A percentile compares a stretch with the other conserved stretches of the same genome.
Evolutionary conservation across 441 rosid species (phyloP).

Genomic region (Macaranga tanarius): DNA sequence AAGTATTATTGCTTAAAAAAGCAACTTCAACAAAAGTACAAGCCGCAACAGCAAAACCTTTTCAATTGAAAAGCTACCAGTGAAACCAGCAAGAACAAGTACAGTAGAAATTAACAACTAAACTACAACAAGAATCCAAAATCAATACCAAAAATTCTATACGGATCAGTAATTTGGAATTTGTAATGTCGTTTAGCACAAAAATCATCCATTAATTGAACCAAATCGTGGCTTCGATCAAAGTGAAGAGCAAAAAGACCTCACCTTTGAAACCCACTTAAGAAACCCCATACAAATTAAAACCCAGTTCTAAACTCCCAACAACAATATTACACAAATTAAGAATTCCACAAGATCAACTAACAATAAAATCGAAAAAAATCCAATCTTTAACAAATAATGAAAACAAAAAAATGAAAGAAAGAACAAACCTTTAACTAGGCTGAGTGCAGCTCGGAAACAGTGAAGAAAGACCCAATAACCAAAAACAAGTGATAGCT

Average conservation of each 20-base stretch:
- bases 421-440: constrained; percentile 29
- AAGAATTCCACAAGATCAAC: constrained; percentile 6
- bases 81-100: not conserved
- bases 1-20: not conserved
- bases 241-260: not conserved
- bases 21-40: not conserved
- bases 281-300: not conserved
- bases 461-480: not conserved
- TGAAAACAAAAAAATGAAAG: not conserved
- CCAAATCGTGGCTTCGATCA: not conserved
- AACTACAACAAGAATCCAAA: too few relatives aligned
- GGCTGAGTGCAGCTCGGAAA: constrained; percentile 4
- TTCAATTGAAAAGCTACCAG: not conserved
- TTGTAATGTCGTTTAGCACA: not conserved
- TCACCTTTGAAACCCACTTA: not conserved
- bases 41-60: constrained; percentile 1
- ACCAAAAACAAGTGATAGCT: not conserved
- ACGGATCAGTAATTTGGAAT: not conserved
- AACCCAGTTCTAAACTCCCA: constrained; percentile 9
- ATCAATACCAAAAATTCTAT: too few relatives aligned
- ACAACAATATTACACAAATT: constrained; percentile 4
- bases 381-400: constrained; percentile 6
- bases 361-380: not conserved
- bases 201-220: not conserved
- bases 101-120: too few relatives aligned